phyloP scores from a whole-genome alignment of 768 basidiomycete genomes.

The Tylopilus sp. region DNA sequence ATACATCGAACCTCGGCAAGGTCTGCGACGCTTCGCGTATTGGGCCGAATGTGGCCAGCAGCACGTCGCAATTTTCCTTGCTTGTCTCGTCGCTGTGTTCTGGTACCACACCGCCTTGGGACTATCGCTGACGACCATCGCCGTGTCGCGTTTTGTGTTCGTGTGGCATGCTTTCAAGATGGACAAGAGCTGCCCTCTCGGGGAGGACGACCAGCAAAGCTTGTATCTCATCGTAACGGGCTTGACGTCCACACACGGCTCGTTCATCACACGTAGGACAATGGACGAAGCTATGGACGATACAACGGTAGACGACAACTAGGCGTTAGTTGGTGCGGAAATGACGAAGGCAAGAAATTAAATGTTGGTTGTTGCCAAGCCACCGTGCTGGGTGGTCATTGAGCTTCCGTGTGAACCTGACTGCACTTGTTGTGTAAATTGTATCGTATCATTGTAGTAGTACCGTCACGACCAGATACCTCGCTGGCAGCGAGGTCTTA shows the following conservation, averaged over 20 bases:
- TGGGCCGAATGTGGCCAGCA: slow-evolving; percentile 35
- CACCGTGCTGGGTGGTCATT: neutral
- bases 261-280: neutral
- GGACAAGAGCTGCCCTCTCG: slow-evolving; percentile 26
- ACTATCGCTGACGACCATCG: slow-evolving; percentile 16
- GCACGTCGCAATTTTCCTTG: slow-evolving; percentile 35
- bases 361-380: neutral
- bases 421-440: neutral
- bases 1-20: slow-evolving; percentile 26
- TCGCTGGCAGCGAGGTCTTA: too few species aligned
- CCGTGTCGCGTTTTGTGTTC: slow-evolving; percentile 21
- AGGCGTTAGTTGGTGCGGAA: neutral
- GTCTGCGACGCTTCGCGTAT: slow-evolving; percentile 36
- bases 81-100: slow-evolving; percentile 10
- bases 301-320: neutral
- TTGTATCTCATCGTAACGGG: slow-evolving; percentile 30
- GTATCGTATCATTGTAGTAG: too few species aligned
- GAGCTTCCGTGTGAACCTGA: neutral
- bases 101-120: slow-evolving; percentile 22
- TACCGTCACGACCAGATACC: too few species aligned
- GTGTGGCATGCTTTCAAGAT: slow-evolving; percentile 28
- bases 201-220: slow-evolving; percentile 34
- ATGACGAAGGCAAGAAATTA: too few species aligned
- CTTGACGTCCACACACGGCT: slow-evolving; percentile 4
- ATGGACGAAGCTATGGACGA: neutral